These are phyloP conservation scores for Chalciporus piperatus DNA, from an alignment of 768 basidiomycete species.

Conservation along the genomic window DNA sequence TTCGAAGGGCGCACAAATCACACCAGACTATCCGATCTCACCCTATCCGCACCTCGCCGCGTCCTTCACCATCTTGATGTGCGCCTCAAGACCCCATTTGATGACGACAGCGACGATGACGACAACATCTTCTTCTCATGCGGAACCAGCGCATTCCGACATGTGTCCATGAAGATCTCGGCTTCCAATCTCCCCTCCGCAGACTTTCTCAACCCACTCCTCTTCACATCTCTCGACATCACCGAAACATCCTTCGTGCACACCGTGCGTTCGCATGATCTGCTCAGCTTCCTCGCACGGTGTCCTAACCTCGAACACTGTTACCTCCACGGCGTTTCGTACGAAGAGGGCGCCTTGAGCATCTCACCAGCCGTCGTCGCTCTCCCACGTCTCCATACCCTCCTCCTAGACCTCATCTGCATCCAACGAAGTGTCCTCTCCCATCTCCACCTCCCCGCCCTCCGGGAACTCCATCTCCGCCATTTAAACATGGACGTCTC, in stretches of 20 bases:
- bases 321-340: conserved; percentile 52
- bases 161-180: conserved; percentile 48
- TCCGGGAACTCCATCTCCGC: conserved; percentile 59
- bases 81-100: conserved; percentile 25
- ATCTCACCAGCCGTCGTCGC: conserved; percentile 39
- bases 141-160: conserved; percentile 35
- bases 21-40: conserved; percentile 27
- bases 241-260: conserved; percentile 43
- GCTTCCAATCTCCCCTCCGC: conserved; percentile 49
- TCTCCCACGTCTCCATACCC: conserved; percentile 57
- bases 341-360: conserved; percentile 36
- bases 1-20: conserved; percentile 33
- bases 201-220: conserved; percentile 43
- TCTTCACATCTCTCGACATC: conserved; percentile 57
- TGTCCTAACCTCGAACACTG: conserved; percentile 63
- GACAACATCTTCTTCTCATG: conserved; percentile 27
- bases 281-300: conserved; percentile 59
- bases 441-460: conserved; percentile 56
- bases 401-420: conserved; percentile 59
- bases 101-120: conserved; percentile 18
- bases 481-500: conserved; percentile 64
- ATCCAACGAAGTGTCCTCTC: conserved; percentile 65
- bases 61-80: conserved; percentile 30
- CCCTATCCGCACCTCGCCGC: conserved; percentile 14
- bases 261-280: conserved; percentile 43